Evolutionary conservation across 805 yeast species (phyloP), one percentile per base, ranked within the genome.

Genomic region (Metschnikowia vanudenii): DNA sequence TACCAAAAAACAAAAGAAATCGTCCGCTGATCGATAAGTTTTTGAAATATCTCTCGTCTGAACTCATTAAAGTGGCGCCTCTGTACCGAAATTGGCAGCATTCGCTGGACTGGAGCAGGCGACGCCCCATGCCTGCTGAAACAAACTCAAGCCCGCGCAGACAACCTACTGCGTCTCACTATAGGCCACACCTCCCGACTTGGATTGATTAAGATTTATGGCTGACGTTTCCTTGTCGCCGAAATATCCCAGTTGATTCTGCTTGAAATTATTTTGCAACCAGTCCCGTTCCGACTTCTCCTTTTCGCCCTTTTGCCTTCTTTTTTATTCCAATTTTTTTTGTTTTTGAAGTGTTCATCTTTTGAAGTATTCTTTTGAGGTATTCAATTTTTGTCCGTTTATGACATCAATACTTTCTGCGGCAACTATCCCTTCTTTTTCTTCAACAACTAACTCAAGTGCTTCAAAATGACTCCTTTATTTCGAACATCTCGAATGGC

Each of bases 391-490:
- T n/a, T n/a, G n/a, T n/a, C n/a, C n/a, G n/a, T 24, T 10, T 22
- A 22, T 22, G 24, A 22, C 8, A 22, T 22, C 24, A 22, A 22
- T 4, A 4, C 8, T 22, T 4, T 22, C 24, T 22, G 8, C 24
- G 8, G 8, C 24, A 22, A 22, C 24, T 22, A 8, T 5, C 24
- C 8, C 24, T 22, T 22, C 24, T 22, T 22, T 22, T n/a, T n/a
- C n/a, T 22, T 8, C 8, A 8, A 22, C 8, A 22, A 22, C 24
- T 5, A 4, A 22, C 24, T 22, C 24, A 8, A 22, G 24, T 29
- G 34, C 14, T 4, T 29, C 37, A n/a, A 10, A n/a, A 43, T 43
- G 46, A 37, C 31, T 17, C 40, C 37, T 26, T 28, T 40, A 13
- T 39, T 45, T 28, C 32, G 32, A 35, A 35, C 35, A 14, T 20